phyloP scores from a whole-genome alignment of 345 rosid species.

The Jatropha curcas region DNA sequence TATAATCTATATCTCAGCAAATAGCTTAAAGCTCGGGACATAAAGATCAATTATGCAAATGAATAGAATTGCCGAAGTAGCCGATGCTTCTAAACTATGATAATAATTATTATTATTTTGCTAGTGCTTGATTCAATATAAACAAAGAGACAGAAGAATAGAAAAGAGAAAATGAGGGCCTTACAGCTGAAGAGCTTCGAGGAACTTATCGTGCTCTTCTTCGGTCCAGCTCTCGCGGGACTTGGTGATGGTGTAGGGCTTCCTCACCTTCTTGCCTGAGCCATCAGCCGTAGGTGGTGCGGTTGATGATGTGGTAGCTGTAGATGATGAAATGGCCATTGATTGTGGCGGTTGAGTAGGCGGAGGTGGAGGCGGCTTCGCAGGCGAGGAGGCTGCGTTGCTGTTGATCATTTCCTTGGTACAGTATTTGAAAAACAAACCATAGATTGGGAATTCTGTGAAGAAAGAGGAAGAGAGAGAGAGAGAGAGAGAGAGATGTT shows the following conservation, averaged over 20 bases:
- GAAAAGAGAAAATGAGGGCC: not conserved
- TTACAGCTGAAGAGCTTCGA: constrained; percentile 95
- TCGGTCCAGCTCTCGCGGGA: constrained; percentile 99
- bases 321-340: constrained; percentile 30
- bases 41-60: no score
- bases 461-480: constrained; percentile 9
- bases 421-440: not conserved
- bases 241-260: constrained; percentile 98
- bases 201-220: constrained; percentile 97
- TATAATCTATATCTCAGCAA: not conserved
- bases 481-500: not conserved
- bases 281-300: constrained; percentile 27
- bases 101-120: no score
- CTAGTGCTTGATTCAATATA: no score
- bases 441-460: not conserved
- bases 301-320: constrained; percentile 23
- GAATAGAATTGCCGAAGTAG: not conserved
- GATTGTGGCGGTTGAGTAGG: constrained; percentile 43
- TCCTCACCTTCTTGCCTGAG: constrained; percentile 75
- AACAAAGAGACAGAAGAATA: not conserved
- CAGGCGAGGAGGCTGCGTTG: constrained; percentile 43
- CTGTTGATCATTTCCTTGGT: constrained; percentile 26
- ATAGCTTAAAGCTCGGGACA: not conserved
- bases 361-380: constrained; percentile 23
- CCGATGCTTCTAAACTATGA: not conserved